Conservation (phyloP, 2,329 filamentous ascomycete species). For the Alternaria gaisen region DNA sequence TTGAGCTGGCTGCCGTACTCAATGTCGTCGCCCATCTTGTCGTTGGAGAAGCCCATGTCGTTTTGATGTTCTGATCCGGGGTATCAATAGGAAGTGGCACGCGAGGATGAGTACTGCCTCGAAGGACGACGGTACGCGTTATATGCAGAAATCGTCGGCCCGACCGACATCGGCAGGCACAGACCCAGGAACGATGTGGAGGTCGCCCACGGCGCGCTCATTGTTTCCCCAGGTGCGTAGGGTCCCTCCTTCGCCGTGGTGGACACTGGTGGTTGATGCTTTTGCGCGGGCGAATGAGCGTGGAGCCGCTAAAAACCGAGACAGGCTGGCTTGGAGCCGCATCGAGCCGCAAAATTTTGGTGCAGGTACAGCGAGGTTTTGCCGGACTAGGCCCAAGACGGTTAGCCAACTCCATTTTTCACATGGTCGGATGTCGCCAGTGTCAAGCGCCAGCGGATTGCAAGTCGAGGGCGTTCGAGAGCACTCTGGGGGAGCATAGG, state of each 20-base stretch:
- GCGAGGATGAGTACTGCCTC: conserved; percentile 1
- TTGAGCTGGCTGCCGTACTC: conserved; percentile 15
- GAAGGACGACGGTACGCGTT: conserved; percentile 11
- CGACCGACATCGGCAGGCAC: conserved; percentile 17
- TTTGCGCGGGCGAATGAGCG: conserved; percentile 4
- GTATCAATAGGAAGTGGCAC: conserved; percentile 7
- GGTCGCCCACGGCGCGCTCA: conserved; percentile 8
- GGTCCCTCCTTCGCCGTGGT: conserved; percentile 1
- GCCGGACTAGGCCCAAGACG: conserved; percentile 3
- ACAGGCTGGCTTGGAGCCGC: conserved; percentile 11
- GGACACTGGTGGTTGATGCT: conserved; percentile 9
- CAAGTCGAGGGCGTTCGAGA: conserved; percentile 12
- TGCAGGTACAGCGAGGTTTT: conserved; percentile 13
- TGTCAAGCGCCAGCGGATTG: conserved; percentile 1
- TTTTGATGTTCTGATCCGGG: conserved; percentile 3
- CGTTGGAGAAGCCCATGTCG: conserved; percentile 10
- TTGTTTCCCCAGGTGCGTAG: conserved; percentile 17
- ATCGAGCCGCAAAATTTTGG: conserved; percentile 11
- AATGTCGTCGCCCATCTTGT: conserved; percentile 10
- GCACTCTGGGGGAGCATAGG: conserved; percentile 2
- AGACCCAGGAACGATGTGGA: conserved; percentile 12
- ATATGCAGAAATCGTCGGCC: conserved; percentile 16
- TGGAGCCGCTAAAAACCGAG: conserved; percentile 15
- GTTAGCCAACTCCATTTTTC: conserved; percentile 7
- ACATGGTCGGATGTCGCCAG: conserved; percentile 8